Evolutionary conservation across 2,329 filamentous ascomycete species (phyloP).

Genomic region (Colletotrichum sp.): DNA sequence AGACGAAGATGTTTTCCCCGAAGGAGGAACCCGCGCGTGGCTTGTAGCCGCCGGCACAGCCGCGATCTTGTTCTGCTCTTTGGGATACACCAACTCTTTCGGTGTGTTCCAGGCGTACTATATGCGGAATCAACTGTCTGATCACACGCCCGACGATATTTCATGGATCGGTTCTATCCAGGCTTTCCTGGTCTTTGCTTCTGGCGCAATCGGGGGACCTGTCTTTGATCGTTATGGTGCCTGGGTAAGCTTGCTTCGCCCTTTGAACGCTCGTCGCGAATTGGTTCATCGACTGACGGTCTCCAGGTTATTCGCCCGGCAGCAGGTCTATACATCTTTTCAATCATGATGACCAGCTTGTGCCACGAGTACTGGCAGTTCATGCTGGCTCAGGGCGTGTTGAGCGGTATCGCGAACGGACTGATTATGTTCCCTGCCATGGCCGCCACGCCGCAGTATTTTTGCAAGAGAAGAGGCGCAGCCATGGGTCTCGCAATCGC

Average conservation of each 20-base stretch:
- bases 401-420: slow-evolving; percentile 37
- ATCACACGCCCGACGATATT: slow-evolving; percentile 26
- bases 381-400: slow-evolving; percentile 43
- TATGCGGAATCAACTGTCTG: slow-evolving; percentile 26
- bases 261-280: not conserved
- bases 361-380: slow-evolving; percentile 44
- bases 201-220: slow-evolving; percentile 21
- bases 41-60: slow-evolving; percentile 40
- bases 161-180: slow-evolving; percentile 31
- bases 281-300: not conserved
- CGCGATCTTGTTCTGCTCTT: slow-evolving; percentile 33
- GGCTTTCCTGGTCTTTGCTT: slow-evolving; percentile 27
- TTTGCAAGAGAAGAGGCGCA: slow-evolving; percentile 38
- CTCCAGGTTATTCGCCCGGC: slow-evolving; percentile 23
- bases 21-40: slow-evolving; percentile 44
- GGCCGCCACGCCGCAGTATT: slow-evolving; percentile 40
- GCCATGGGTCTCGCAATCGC: slow-evolving; percentile 42
- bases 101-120: slow-evolving; percentile 32
- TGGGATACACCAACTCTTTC: slow-evolving; percentile 31
- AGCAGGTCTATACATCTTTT: slow-evolving; percentile 23
- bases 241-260: not conserved
- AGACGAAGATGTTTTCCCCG: slow-evolving; percentile 22
- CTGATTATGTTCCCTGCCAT: slow-evolving; percentile 40
- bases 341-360: slow-evolving; percentile 38
- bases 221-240: slow-evolving; percentile 25